Evolutionary conservation across 2,329 filamentous ascomycete species (phyloP).

Genomic region (Colletotrichum eleusines): DNA sequence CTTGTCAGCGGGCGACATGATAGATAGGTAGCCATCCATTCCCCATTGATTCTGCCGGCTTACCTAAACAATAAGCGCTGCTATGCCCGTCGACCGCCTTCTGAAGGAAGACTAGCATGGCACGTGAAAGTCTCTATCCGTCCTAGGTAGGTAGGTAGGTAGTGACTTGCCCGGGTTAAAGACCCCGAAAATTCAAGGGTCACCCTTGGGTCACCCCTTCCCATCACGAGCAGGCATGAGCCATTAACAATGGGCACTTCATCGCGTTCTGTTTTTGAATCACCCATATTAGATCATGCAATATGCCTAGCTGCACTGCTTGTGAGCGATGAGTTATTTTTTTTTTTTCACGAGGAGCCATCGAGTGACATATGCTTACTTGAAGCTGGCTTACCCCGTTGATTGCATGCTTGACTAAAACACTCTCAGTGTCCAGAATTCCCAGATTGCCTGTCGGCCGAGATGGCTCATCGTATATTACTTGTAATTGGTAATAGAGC

Average conservation of each 20-base stretch:
- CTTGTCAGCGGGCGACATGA: constrained; percentile 18
- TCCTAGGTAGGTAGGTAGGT: too few relatives aligned
- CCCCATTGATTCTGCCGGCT: constrained; percentile 38
- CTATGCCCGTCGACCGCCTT: background rate
- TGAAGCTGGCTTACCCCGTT: background rate
- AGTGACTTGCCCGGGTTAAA: background rate
- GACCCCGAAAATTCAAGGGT: constrained; percentile 12
- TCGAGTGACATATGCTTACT: background rate
- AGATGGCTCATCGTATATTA: background rate
- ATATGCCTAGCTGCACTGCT: background rate
- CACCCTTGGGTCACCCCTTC: constrained; percentile 10
- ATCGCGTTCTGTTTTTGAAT: background rate
- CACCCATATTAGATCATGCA: background rate
- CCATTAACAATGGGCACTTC: background rate
- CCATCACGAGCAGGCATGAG: background rate
- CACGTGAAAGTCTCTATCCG: constrained; percentile 7
- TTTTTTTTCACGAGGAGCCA: background rate
- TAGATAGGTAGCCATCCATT: constrained; percentile 15
- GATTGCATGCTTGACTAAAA: background rate
- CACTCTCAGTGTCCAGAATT: too few relatives aligned
- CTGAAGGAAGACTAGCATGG: background rate
- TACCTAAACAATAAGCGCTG: background rate
- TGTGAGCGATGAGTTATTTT: background rate
- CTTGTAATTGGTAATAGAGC: too few relatives aligned
- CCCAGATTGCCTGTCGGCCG: background rate